A percentile compares a stretch with the other conserved stretches of the same genome.
These are phyloP conservation scores for Thermothielavioides terrestris DNA, from an alignment of 495 filamentous ascomycete genomes.

Conservation along the genomic window DNA sequence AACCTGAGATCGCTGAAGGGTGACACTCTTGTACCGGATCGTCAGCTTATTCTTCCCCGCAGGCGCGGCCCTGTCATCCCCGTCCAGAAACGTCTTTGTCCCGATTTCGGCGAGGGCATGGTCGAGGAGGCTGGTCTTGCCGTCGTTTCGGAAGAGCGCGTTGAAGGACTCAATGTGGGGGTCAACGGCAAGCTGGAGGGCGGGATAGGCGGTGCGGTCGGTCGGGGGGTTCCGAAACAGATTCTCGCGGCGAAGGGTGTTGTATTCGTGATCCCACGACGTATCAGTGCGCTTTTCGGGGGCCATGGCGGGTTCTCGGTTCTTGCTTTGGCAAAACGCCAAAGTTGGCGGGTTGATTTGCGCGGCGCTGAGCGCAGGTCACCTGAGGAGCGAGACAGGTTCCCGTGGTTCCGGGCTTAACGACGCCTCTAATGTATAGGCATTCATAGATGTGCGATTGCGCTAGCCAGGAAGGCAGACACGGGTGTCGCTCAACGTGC, in stretches of 20 bases:
- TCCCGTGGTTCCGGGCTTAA: neutral
- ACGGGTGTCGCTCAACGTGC: neutral
- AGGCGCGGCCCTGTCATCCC: slow-evolving; percentile 47
- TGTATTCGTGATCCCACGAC: slow-evolving; percentile 72
- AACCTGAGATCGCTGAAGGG: slow-evolving; percentile 65
- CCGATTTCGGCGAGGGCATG: slow-evolving; percentile 81
- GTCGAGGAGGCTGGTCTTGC: slow-evolving; percentile 58
- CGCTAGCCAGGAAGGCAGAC: neutral
- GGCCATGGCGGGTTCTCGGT: slow-evolving; percentile 52
- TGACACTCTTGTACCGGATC: slow-evolving; percentile 66
- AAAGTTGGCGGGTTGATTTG: too few species aligned
- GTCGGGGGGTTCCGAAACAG: slow-evolving; percentile 82
- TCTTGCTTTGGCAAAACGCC: neutral
- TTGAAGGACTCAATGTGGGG: slow-evolving; percentile 97
- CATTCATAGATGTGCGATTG: neutral
- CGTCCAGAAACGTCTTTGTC: slow-evolving; percentile 77
- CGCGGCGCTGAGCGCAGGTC: too few species aligned
- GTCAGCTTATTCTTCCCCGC: slow-evolving; percentile 60
- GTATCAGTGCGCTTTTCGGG: slow-evolving; percentile 45
- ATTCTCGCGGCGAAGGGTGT: slow-evolving; percentile 70
- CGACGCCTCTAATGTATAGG: neutral
- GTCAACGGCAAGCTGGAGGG: slow-evolving; percentile 68
- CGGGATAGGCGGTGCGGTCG: slow-evolving; percentile 80
- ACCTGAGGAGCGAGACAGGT: neutral
- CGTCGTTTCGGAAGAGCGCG: slow-evolving; percentile 63